Evolutionary conservation across 768 basidiomycete species (phyloP).

Genomic region (Multifurca ochricompacta): DNA sequence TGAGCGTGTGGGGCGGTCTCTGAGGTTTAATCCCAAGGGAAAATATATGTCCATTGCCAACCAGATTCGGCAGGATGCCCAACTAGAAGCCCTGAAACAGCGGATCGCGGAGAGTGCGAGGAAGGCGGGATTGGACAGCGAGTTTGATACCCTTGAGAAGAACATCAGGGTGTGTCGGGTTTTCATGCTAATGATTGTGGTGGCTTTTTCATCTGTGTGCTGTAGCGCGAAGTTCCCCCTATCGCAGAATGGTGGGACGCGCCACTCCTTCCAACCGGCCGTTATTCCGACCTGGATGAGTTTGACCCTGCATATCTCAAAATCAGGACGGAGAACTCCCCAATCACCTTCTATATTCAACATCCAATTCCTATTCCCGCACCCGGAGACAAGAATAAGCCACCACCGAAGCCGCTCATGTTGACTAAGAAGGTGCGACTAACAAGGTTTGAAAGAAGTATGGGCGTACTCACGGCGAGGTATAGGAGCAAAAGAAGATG

Average conservation of each 20-base stretch:
- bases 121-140: constrained; percentile 92
- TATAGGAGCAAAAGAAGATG: constrained; percentile 92
- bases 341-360: constrained; percentile 87
- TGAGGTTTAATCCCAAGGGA: constrained; percentile 89
- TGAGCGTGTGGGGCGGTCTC: constrained; percentile 58
- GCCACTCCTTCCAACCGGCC: constrained; percentile 69
- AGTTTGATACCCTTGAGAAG: constrained; percentile 85
- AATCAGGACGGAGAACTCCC: constrained; percentile 59
- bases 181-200: not conserved
- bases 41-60: constrained; percentile 76
- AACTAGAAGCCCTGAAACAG: constrained; percentile 87
- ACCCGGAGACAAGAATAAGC: constrained; percentile 77
- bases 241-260: constrained; percentile 98
- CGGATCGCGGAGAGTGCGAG: constrained; percentile 87
- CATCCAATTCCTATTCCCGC: constrained; percentile 96
- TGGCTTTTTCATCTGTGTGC: not conserved
- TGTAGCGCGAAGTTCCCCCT: constrained; percentile 79
- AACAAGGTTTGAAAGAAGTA: not conserved
- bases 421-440: constrained; percentile 74
- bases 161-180: constrained; percentile 61
- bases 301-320: constrained; percentile 50
- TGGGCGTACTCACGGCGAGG: not conserved
- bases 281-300: constrained; percentile 61
- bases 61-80: constrained; percentile 62
- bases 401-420: constrained; percentile 77